These are phyloP conservation scores for Lichina pygmaea DNA, from an alignment of 495 filamentous ascomycete genomes.

Conservation along the genomic window DNA sequence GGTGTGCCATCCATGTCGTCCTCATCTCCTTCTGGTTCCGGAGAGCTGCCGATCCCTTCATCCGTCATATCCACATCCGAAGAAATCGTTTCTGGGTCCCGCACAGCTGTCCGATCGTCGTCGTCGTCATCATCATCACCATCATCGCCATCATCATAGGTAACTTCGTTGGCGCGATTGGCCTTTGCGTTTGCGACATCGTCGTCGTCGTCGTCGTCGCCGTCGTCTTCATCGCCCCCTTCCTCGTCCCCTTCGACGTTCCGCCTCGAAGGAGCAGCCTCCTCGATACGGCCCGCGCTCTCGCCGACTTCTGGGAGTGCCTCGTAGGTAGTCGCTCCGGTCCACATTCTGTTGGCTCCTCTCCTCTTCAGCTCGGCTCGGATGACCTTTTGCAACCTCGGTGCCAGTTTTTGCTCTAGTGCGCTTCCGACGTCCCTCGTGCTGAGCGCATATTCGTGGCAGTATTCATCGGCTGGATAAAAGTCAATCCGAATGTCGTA, in stretches of 20 bases:
- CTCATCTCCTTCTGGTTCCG: conserved; percentile 13
- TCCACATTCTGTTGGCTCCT: conserved; percentile 29
- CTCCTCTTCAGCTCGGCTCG: conserved; percentile 60
- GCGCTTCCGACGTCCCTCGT: conserved; percentile 47
- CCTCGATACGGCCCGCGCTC: conserved; percentile 40
- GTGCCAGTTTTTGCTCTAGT: conserved; percentile 57
- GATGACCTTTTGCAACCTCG: conserved; percentile 34
- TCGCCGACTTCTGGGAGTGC: conserved; percentile 62
- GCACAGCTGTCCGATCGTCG: neutral
- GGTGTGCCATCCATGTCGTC: conserved; percentile 7
- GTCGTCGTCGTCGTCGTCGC: conserved; percentile 34
- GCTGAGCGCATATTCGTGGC: conserved; percentile 55
- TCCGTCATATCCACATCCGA: conserved; percentile 14
- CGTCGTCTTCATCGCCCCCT: conserved; percentile 15
- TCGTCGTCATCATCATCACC: conserved; percentile 51
- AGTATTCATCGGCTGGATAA: conserved; percentile 65
- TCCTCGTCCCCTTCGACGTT: conserved; percentile 12
- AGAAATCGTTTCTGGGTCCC: neutral
- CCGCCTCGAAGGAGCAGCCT: conserved; percentile 13
- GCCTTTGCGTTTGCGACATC: conserved; percentile 65
- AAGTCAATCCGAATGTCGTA: conserved; percentile 62
- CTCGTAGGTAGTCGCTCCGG: conserved; percentile 22
- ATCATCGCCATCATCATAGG: conserved; percentile 78
- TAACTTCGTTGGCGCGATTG: conserved; percentile 52
- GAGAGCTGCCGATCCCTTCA: conserved; percentile 27